Evolutionary conservation across 805 yeast species (phyloP).

Genomic region (Nakazawaea ishiwadae): DNA sequence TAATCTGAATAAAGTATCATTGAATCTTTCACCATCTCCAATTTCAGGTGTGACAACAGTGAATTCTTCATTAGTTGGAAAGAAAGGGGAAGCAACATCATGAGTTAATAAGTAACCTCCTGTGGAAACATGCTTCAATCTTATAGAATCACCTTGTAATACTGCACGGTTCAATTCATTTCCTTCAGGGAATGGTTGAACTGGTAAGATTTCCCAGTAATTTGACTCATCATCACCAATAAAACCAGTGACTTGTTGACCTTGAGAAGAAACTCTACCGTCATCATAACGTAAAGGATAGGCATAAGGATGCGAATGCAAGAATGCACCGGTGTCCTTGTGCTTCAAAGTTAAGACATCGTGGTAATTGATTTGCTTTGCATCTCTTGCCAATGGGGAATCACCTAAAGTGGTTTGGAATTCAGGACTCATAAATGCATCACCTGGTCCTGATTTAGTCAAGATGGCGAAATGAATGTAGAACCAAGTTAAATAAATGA

Average conservation of each 20-base stretch:
- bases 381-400: conserved; percentile 65
- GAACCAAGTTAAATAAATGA: conserved; percentile 84
- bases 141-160: conserved; percentile 64
- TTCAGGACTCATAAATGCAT: conserved; percentile 87
- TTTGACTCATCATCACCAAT: conserved; percentile 50
- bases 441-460: conserved; percentile 92
- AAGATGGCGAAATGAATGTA: conserved; percentile 83
- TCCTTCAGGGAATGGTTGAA: conserved; percentile 35
- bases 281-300: conserved; percentile 95
- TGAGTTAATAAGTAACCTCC: conserved; percentile 80
- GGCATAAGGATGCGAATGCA: conserved; percentile 74
- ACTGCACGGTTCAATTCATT: conserved; percentile 43
- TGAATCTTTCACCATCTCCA: conserved; percentile 49
- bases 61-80: conserved; percentile 91
- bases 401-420: conserved; percentile 92
- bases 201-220: conserved; percentile 86
- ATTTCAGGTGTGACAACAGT: conserved; percentile 64
- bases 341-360: conserved; percentile 78
- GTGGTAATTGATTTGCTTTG: conserved; percentile 68
- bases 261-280: conserved; percentile 90
- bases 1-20: conserved; percentile 76
- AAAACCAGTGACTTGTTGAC: conserved; percentile 86
- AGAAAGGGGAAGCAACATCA: conserved; percentile 93
- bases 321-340: conserved; percentile 68
- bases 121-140: conserved; percentile 79